Evolutionary conservation across 352 stramenopile species (phyloP), one percentile per base, ranked within the genome.

Genomic region (Pythium myriotylum): DNA sequence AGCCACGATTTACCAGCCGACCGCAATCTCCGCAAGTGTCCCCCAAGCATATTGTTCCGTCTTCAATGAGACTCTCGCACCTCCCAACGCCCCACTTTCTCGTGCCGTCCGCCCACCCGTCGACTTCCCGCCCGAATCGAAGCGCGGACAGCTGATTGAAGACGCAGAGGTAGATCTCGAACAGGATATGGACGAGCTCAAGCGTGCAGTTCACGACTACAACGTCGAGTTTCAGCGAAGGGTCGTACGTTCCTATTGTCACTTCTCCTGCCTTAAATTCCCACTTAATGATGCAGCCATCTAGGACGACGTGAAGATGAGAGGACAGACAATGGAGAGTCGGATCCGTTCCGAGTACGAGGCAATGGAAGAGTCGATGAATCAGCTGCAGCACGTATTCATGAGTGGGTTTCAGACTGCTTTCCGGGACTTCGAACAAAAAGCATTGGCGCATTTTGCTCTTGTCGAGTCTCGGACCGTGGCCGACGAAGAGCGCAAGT

Each of bases 211-310:
- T 29, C 80, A 91, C 61, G 74, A 78, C 19, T 89, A 91, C 70
- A 96, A 96, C 57, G 62, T 91, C 27, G 84, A 94, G 53, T 91
- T 96, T 51, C 78, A 95, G 51, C 68, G 70, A 13, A 84, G 88
- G 12, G 83, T 96, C 27, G 81, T 92, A 76, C 22, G 80, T 46
- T n/a, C 10, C 4, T 35, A 10, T 35, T 35, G 5, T 5, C 29
- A 35, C 5, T n/a, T n/a, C n/a, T n/a, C n/a, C n/a, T n/a, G n/a
- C n/a, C n/a, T n/a, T n/a, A n/a, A n/a, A n/a, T n/a, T n/a, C n/a
- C n/a, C n/a, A n/a, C n/a, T n/a, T n/a, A n/a, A n/a, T n/a, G n/a
- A n/a, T n/a, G n/a, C n/a, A n/a, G n/a, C n/a, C n/a, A n/a, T 29
- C 4, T 56, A 91, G 81, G 82, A 91, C 32, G 82, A 79, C 16